These are phyloP conservation scores for Penicillium arizonense DNA, from an alignment of 495 filamentous ascomycete genomes.

Conservation along the genomic window DNA sequence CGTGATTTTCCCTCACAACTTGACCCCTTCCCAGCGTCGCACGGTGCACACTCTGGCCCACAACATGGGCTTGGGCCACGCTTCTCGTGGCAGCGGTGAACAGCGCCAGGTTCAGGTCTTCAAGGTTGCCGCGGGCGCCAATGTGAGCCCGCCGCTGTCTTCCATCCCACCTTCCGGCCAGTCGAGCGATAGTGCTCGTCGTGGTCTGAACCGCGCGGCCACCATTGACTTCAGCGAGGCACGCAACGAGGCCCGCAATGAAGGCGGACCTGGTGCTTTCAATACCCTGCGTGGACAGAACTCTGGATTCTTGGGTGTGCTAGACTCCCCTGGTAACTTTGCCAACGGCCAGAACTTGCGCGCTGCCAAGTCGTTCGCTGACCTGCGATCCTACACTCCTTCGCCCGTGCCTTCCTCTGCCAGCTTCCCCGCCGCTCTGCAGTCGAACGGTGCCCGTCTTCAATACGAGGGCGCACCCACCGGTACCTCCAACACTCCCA, in stretches of 20 bases:
- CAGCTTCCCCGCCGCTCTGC: slow-evolving; percentile 75
- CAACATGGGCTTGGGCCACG: slow-evolving; percentile 87
- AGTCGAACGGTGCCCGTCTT: slow-evolving; percentile 63
- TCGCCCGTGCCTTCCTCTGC: slow-evolving; percentile 87
- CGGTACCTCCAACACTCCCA: slow-evolving; percentile 67
- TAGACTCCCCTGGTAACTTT: slow-evolving; percentile 74
- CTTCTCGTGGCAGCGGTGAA: slow-evolving; percentile 81
- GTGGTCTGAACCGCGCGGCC: slow-evolving; percentile 85
- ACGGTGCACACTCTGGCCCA: slow-evolving; percentile 93
- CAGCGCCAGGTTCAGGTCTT: slow-evolving; percentile 86
- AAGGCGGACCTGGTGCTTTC: slow-evolving; percentile 61
- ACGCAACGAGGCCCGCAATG: slow-evolving; percentile 69
- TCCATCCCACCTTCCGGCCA: slow-evolving; percentile 61
- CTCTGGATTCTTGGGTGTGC: slow-evolving; percentile 74
- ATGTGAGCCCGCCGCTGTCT: slow-evolving; percentile 62
- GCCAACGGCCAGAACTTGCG: slow-evolving; percentile 75
- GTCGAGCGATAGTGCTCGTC: slow-evolving; percentile 69
- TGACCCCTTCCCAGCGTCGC: slow-evolving; percentile 79
- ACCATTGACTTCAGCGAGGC: slow-evolving; percentile 98
- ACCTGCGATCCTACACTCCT: slow-evolving; percentile 90
- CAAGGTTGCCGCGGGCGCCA: slow-evolving; percentile 60
- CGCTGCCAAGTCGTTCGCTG: slow-evolving; percentile 93
- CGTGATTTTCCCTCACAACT: slow-evolving; percentile 74
- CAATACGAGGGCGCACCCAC: slow-evolving; percentile 59
- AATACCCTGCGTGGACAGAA: slow-evolving; percentile 73